Base-by-base conservation (phyloP, 2,329 filamentous ascomycete genomes). In the Aspergillus fijiensis region DNA sequence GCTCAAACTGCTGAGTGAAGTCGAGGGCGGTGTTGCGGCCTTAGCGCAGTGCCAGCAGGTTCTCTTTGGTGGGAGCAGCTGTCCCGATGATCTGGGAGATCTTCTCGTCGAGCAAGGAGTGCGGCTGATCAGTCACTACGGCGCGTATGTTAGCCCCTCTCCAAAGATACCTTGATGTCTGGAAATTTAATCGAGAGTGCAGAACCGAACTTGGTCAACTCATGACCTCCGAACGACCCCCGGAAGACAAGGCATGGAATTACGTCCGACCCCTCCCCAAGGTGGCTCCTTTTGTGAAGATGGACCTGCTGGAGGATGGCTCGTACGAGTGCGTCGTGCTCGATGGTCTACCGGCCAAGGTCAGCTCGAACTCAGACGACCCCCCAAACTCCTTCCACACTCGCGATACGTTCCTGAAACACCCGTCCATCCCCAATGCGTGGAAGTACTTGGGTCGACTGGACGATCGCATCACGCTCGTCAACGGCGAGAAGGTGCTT, bases 1-100 rank as follows among this genome's bases (percentile, higher is more conserved):
- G 0, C 73, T 89, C 21, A 88, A 89, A 65, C 74, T 89, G 0
- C 73, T 89, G 1, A 80, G 81, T 1, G 87, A 89, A 66, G 80
- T 79, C 0, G 75, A 82, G 0, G 79, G 81, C 16, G 87, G 87
- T 0, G 76, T 86, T 7, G 66, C 74, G 3, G 73, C 73, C 2
- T 70, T 88, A 7, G 71, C 71, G 0, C 70, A 74, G 19, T 76
- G 80, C 4, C 80, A 83, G 62, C 64, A 85, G 0, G 84, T 87
- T 14, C 74, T 85, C 45, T 86, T 80, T 59, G 85, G 81, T 1
- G 85, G 85, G 0, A 82, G 81, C 19, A 79, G 80, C 12, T 86
- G 83, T 59, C 85, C 85, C 0, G 85, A 87, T 67, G 83, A 83
- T 23, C 74, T 87, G 2, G 85, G 85, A 0, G 80, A 87, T 61